Base-by-base conservation (phyloP, 495 filamentous ascomycete genomes). In the Aspergillus homomorphus region DNA sequence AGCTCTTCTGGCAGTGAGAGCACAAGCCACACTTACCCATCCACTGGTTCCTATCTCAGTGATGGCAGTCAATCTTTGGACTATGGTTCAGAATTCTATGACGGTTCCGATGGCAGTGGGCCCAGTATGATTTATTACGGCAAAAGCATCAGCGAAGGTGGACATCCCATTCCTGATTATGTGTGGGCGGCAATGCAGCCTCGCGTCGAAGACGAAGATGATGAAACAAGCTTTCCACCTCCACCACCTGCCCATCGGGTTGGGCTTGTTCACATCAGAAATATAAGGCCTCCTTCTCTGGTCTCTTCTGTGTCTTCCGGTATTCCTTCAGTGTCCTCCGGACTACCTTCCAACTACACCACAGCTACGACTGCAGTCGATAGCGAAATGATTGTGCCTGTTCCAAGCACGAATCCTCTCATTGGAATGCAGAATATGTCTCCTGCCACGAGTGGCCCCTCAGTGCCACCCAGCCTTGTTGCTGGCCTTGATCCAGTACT, bases 171-270 rank as follows among this genome's bases (percentile, higher is more conserved):
- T 12, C 33, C 33, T 38, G 6, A 38, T 7, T 6, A 6, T 5
- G 33, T 38, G 33, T 38, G 33, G 33, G 76, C 78, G 41, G 74
- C 77, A 16, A 86, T 89, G 86, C 86, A 89, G 58, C 84, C 85
- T 21, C 83, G 80, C 5, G 86, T 89, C 45, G 86, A 88, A 63
- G 87, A 89, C 67, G 86, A 84, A 48, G 81, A 83, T n/a, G 80
- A 85, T 26, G 78, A 83, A 45, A 69, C 30, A 1, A 18, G 59
- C 2, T 64, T 73, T 30, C 79, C 82, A 48, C 80, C 80, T 16
- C 77, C 77, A 56, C 75, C 74, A 20, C 78, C 80, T 53, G 75
- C 71, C 46, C 81, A 74, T 74, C 74, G 75, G 65, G 71, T 73
- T 30, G 65, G 62, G 18, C 59, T 72, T 63, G 66, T 62, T 15